These are phyloP conservation scores for Pseudopithomyces chartarum DNA, from an alignment of 2,329 filamentous ascomycete species.

Conservation along the genomic window DNA sequence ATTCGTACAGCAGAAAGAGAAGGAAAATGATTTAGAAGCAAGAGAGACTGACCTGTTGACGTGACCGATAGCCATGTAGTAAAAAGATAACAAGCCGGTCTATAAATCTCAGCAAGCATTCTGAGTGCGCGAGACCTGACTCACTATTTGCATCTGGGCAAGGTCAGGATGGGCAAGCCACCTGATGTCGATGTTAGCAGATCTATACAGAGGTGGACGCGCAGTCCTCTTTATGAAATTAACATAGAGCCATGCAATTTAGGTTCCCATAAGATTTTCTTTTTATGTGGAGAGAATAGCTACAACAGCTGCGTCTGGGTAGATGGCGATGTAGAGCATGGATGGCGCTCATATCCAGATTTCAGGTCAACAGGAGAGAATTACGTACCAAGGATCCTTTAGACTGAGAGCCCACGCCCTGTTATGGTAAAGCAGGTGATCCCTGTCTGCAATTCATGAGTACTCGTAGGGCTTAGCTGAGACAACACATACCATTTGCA, in stretches of 20 bases:
- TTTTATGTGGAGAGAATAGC: too few species aligned
- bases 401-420: constrained; percentile 41
- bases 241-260: too few species aligned
- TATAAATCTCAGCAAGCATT: constrained; percentile 1
- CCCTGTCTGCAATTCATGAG: constrained; percentile 13
- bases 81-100: constrained; percentile 42
- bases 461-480: background rate
- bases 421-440: constrained; percentile 45
- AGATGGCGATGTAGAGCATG: too few species aligned
- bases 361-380: too few species aligned
- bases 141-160: constrained; percentile 44
- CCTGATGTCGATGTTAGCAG: too few species aligned
- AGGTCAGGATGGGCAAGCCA: constrained; percentile 37
- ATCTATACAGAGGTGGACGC: too few species aligned
- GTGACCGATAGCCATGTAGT: constrained; percentile 46
- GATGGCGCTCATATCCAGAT: too few species aligned
- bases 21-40: too few species aligned
- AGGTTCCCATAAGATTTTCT: too few species aligned
- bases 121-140: background rate
- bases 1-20: too few species aligned
- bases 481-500: constrained; percentile 19
- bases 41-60: constrained; percentile 47
- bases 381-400: constrained; percentile 26
- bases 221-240: too few species aligned
- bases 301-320: too few species aligned